Evolutionary conservation across 139 green algal genomes (phyloP).

Genomic region (Marvania coccoides): DNA sequence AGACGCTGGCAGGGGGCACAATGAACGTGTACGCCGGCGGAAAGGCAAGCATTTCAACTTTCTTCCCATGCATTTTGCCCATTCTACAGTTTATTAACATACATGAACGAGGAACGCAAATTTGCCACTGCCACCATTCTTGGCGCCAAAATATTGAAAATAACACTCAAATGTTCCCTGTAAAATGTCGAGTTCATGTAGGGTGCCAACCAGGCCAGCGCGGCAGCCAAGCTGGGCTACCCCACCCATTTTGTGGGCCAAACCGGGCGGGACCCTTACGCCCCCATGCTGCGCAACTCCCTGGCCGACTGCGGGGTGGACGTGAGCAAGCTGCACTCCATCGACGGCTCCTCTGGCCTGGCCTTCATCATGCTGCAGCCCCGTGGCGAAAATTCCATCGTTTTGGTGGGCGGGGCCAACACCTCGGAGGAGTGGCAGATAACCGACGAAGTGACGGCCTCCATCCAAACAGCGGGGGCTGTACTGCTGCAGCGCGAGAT

Average conservation of each 20-base stretch:
- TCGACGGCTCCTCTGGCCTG: constrained; percentile 56
- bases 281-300: constrained; percentile 35
- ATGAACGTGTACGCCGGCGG: constrained; percentile 66
- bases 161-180: too few relatives aligned
- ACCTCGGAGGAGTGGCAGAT: constrained; percentile 42
- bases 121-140: too few relatives aligned
- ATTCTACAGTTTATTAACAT: background rate
- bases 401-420: constrained; percentile 83
- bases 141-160: too few relatives aligned
- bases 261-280: constrained; percentile 69
- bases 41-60: constrained; percentile 41
- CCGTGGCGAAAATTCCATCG: constrained; percentile 77
- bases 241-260: constrained; percentile 71
- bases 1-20: constrained; percentile 58
- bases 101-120: too few relatives aligned
- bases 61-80: background rate
- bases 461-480: constrained; percentile 36
- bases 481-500: constrained; percentile 85
- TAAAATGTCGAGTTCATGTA: too few relatives aligned
- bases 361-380: constrained; percentile 77
- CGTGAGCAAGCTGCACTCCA: constrained; percentile 35
- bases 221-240: constrained; percentile 62
- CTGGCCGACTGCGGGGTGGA: constrained; percentile 47
- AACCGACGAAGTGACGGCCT: constrained; percentile 9
- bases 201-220: constrained; percentile 86